Conservation (phyloP, 495 filamentous ascomycete species). For the Talaromyces trachyspermus region DNA sequence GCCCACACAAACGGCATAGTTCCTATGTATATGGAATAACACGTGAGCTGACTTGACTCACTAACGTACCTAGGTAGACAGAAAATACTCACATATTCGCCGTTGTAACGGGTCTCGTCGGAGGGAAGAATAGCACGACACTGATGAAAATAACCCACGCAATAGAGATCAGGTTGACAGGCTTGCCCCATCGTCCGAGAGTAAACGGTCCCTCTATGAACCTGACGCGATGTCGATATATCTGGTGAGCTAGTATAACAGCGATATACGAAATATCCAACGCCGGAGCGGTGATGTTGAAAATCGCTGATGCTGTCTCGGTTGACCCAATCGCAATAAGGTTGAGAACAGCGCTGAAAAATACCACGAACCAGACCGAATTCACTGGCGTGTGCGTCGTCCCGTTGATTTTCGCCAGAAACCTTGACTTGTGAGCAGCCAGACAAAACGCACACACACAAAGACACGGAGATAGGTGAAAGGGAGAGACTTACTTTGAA, state of each 20-base stretch:
- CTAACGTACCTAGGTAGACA: too few species aligned
- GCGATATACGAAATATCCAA: slow-evolving; percentile 62
- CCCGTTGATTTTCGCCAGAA: slow-evolving; percentile 51
- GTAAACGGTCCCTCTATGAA: slow-evolving; percentile 61
- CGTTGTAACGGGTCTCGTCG: slow-evolving; percentile 50
- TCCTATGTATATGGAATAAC: too few species aligned
- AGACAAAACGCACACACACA: too few species aligned
- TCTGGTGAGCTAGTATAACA: slow-evolving; percentile 57
- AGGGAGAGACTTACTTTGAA: slow-evolving; percentile 37
- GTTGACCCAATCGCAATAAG: slow-evolving; percentile 62
- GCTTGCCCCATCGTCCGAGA: slow-evolving; percentile 51
- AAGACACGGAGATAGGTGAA: too few species aligned
- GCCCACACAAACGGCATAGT: slow-evolving; percentile 63
- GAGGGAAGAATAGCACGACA: slow-evolving; percentile 60
- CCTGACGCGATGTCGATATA: slow-evolving; percentile 49
- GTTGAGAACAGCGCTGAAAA: slow-evolving; percentile 53
- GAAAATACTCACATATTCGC: slow-evolving; percentile 50
- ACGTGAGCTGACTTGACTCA: too few species aligned
- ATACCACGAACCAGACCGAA: slow-evolving; percentile 64
- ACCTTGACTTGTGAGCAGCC: slow-evolving; percentile 21
- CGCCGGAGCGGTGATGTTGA: slow-evolving; percentile 63
- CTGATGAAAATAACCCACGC: slow-evolving; percentile 63
- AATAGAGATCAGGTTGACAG: slow-evolving; percentile 54
- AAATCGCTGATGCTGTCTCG: slow-evolving; percentile 62
- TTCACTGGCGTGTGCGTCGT: slow-evolving; percentile 58